Base-by-base conservation (phyloP, 495 filamentous ascomycete genomes). In the Xanthoparmelia taractica region DNA sequence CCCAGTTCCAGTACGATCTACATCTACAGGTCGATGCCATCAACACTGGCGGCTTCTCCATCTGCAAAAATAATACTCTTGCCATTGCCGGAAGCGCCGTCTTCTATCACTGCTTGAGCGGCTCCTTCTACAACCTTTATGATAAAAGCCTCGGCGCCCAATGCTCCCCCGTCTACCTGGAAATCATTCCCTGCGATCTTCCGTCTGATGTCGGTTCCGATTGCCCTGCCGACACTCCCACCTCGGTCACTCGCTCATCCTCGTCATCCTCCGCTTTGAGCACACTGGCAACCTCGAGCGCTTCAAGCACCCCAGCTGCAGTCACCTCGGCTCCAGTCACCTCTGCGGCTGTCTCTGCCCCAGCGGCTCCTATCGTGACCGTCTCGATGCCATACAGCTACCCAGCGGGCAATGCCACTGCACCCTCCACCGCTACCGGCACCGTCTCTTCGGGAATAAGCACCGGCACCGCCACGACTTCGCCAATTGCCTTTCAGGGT, bases 1-100 rank as follows among this genome's bases (percentile, higher is more conserved):
- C 72, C 71, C 88, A 92, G 70, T 86, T 90, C 74, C 88, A 91
- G 71, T 92, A 91, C 70, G 89, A 92, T 70, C 73, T 58, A 0
- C 87, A 86, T 1, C 80, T 86, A 8, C 88, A 92, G 73, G 74
- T 80, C 25, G 84, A 82, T 54, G 83, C 89, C 59, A 76, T 90
- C 67, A 84, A 80, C 73, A 91, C 85, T 20, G 76, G 76, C 27
- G 89, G 89, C 33, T 92, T 84, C 72, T 84, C 84, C 8, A 71
- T 81, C 29, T 90, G 88, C 70, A 61, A 63, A 58, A 85, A 87
- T 72, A 80, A 79, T 66, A 77, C 80, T 47, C 69, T 92, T 17
- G 86, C 85, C 0, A 74, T 91, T 8, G 85, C 85, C 38, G 75
- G 71, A 48, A 79, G 77, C 15, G 78, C 80, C 23, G 73, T 79